A percentile compares a stretch with the other conserved stretches of the same genome.
phyloP scores from a whole-genome alignment of 2,329 filamentous ascomycete genomes.

The Aspergillus neotritici region DNA sequence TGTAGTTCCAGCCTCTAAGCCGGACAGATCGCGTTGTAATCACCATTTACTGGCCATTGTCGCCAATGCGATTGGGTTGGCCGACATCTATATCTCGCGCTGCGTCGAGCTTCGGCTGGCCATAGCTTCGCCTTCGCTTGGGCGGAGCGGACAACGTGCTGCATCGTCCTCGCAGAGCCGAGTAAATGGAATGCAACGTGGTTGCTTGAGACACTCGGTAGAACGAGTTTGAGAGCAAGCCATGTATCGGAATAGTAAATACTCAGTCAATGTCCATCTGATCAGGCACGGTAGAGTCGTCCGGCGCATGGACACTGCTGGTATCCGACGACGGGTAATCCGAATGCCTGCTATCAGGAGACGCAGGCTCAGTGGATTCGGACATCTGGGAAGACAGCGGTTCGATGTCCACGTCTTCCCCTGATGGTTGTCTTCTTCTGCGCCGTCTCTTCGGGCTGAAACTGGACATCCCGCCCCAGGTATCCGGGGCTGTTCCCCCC shows the following conservation, averaged over 20 bases:
- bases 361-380: constrained; percentile 13
- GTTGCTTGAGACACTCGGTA: too few species aligned
- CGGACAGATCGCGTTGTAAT: too few species aligned
- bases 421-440: constrained; percentile 17
- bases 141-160: too few species aligned
- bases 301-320: constrained; percentile 11
- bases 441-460: constrained; percentile 24
- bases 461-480: constrained; percentile 7
- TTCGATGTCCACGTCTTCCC: constrained; percentile 8
- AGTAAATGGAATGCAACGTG: too few species aligned
- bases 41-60: too few species aligned
- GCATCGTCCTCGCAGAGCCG: too few species aligned
- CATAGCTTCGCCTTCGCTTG: too few species aligned
- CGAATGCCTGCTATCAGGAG: constrained; percentile 18
- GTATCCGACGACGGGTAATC: constrained; percentile 17
- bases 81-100: too few species aligned
- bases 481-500: constrained; percentile 5
- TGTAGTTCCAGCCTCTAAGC: too few species aligned
- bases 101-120: too few species aligned
- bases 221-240: too few species aligned
- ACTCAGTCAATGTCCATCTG: constrained; percentile 35
- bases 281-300: constrained; percentile 16
- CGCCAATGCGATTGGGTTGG: too few species aligned
- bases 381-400: background rate
- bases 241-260: background rate